Percentiles rank a stretch among this genome's conserved stretches.
Evolutionary conservation across 192 early-diverging fungal genomes (phyloP).

Genomic region (Coemansia sp.): DNA sequence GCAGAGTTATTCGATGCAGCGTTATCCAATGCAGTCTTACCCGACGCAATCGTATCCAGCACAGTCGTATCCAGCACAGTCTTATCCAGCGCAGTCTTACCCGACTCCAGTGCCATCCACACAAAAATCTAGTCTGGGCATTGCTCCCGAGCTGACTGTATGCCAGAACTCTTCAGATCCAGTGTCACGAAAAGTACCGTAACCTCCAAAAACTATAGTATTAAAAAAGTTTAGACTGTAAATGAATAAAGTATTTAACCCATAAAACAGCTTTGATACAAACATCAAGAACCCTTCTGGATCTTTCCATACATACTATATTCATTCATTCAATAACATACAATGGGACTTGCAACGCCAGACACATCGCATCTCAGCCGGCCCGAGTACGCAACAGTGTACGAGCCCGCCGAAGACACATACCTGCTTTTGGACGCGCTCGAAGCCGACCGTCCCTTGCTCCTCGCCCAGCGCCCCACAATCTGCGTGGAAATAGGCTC

Average conservation of each 20-base stretch:
- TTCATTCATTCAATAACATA: not conserved
- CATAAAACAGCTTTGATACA: too few relatives aligned
- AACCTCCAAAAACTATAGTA: too few relatives aligned
- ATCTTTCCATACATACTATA: too few relatives aligned
- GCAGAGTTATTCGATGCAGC: not conserved
- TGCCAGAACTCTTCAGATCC: not conserved
- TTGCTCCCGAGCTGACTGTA: conserved; percentile 31
- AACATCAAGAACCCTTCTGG: too few relatives aligned
- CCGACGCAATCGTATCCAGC: not conserved
- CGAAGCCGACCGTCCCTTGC: conserved; percentile 65
- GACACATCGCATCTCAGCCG: conserved; percentile 69
- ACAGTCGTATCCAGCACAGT: not conserved
- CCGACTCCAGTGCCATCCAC: too few relatives aligned
- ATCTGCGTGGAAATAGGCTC: conserved; percentile 89
- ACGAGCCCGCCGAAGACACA: conserved; percentile 93
- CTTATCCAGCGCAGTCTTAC: not conserved
- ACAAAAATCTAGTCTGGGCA: not conserved
- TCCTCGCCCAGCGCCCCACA: conserved; percentile 59
- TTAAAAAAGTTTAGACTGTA: too few relatives aligned
- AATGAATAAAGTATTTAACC: too few relatives aligned
- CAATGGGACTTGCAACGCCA: conserved; percentile 68
- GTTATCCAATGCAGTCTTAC: not conserved
- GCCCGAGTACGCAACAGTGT: conserved; percentile 69
- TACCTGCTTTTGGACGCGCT: conserved; percentile 91
- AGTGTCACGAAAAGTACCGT: too few relatives aligned